A percentile compares a stretch with the other conserved stretches of the same genome.
Evolutionary conservation across 208 protist genomes (phyloP).

Genomic region (Leishmania mexicana): DNA sequence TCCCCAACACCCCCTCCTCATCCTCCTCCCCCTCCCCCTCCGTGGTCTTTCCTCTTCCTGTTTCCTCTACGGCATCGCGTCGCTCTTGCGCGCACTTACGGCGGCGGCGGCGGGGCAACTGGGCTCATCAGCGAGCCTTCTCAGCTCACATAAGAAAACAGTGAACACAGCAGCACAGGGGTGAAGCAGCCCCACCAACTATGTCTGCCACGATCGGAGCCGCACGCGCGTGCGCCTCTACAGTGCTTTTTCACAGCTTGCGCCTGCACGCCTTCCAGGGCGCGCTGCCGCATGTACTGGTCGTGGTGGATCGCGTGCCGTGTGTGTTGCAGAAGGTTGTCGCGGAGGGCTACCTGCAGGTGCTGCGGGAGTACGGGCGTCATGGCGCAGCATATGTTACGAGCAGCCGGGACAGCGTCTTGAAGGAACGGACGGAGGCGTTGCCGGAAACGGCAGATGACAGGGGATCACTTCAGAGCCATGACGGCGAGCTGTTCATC

Average conservation of each 20-base stretch:
- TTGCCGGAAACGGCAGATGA: neutral
- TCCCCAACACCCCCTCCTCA: neutral
- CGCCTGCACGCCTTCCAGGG: conserved; percentile 66
- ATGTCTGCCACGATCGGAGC: conserved; percentile 53
- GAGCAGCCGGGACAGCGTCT: conserved; percentile 5
- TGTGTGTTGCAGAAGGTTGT: conserved; percentile 72
- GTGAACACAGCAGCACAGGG: neutral
- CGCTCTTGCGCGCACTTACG: neutral
- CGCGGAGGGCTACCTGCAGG: conserved; percentile 77
- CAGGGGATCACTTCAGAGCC: neutral
- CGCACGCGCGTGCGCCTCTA: conserved; percentile 61
- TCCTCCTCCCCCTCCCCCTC: neutral
- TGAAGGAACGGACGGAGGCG: neutral
- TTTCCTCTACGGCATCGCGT: neutral
- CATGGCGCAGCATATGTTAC: conserved; percentile 15
- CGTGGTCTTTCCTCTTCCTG: neutral
- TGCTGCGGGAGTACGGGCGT: conserved; percentile 58
- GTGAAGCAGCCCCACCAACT: neutral
- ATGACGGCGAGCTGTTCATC: conserved; percentile 39
- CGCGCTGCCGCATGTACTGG: conserved; percentile 76
- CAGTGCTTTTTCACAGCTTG: conserved; percentile 78
- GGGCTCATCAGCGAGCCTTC: neutral
- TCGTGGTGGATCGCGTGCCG: conserved; percentile 72
- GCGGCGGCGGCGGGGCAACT: neutral
- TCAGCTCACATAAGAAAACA: neutral